A percentile compares a stretch with the other conserved stretches of the same genome.
Evolutionary conservation across 257 asterid genomes (phyloP).

Genomic region (Solanum medicagineum): DNA sequence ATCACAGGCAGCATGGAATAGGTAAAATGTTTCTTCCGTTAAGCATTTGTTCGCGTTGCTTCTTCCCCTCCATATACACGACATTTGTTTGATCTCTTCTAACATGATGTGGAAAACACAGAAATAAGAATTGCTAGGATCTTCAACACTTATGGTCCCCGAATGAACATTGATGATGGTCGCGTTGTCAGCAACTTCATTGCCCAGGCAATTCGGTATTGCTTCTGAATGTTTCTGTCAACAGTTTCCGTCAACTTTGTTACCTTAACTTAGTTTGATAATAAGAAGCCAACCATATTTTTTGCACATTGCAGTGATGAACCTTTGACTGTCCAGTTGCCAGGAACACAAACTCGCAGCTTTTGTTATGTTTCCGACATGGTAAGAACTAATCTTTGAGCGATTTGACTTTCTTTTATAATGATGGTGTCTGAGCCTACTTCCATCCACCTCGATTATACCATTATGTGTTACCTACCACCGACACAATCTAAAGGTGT

Average conservation of each 20-base stretch:
- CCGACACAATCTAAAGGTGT: neutral
- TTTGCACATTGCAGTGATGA: slow-evolving; percentile 43
- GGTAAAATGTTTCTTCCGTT: slow-evolving; percentile 24
- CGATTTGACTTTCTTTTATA: neutral
- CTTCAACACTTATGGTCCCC: slow-evolving; percentile 93
- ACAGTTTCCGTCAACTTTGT: neutral
- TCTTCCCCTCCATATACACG: neutral
- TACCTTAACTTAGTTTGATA: neutral
- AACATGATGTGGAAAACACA: slow-evolving; percentile 5
- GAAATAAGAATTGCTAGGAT: slow-evolving; percentile 96
- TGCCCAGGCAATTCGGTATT: slow-evolving; percentile 87
- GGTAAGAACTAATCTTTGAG: slow-evolving; percentile 11
- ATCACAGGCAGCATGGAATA: slow-evolving; percentile 92
- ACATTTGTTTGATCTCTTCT: neutral
- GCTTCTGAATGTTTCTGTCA: neutral
- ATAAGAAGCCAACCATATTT: neutral
- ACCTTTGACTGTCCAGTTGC: slow-evolving; percentile 80
- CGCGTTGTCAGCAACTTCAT: slow-evolving; percentile 94
- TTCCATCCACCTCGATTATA: neutral
- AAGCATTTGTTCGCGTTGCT: neutral
- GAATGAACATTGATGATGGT: slow-evolving; percentile 94
- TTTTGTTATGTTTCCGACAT: slow-evolving; percentile 45
- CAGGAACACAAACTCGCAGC: slow-evolving; percentile 85
- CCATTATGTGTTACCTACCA: neutral
- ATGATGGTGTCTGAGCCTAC: neutral